Conservation (phyloP, 495 filamentous ascomycete genomes). For the Cercophora scortea region DNA sequence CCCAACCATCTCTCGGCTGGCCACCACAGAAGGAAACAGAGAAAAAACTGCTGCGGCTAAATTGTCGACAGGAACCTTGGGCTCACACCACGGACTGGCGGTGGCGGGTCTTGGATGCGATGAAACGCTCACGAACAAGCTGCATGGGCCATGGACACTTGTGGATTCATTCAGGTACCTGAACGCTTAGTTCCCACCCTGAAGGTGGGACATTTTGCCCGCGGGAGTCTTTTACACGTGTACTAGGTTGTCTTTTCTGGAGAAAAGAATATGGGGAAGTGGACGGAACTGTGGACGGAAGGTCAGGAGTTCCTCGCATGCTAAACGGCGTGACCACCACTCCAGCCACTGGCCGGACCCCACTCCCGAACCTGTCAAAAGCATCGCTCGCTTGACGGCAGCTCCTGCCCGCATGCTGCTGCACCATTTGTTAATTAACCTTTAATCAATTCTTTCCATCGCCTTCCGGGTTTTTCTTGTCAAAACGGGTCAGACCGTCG, state of each 20-base stretch:
- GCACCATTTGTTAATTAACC: too few relatives aligned
- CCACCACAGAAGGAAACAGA: not conserved
- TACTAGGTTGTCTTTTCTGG: not conserved
- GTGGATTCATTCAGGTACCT: not conserved
- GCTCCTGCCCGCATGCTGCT: too few relatives aligned
- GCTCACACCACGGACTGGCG: not conserved
- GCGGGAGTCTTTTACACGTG: not conserved
- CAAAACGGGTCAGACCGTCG: too few relatives aligned
- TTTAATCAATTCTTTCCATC: too few relatives aligned
- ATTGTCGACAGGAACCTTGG: not conserved
- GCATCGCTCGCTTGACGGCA: too few relatives aligned
- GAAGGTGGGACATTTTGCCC: not conserved
- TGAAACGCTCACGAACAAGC: not conserved
- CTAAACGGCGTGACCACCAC: too few relatives aligned
- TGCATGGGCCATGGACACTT: not conserved
- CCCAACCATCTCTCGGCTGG: not conserved
- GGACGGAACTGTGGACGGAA: too few relatives aligned
- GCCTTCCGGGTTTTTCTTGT: too few relatives aligned
- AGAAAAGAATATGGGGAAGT: too few relatives aligned
- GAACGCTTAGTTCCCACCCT: not conserved
- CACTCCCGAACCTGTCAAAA: too few relatives aligned
- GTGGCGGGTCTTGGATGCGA: not conserved
- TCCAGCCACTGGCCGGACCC: too few relatives aligned
- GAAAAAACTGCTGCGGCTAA: slow-evolving; percentile 13
- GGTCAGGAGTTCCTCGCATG: too few relatives aligned